Evolutionary conservation across 2,329 filamentous ascomycete species (phyloP).

Genomic region (Hymenotorrendiella dingleyae): DNA sequence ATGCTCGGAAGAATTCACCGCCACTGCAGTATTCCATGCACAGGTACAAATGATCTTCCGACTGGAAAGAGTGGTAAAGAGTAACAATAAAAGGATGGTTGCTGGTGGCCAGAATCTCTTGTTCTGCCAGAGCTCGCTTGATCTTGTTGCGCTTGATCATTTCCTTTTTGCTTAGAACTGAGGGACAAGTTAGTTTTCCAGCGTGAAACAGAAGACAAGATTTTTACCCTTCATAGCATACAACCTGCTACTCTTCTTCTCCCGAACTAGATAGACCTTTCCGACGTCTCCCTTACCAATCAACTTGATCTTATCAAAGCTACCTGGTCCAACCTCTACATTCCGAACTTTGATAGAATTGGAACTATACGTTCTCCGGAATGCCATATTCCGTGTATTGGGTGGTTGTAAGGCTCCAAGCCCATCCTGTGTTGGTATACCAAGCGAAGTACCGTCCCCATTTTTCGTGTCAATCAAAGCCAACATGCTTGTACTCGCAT

Average conservation of each 20-base stretch:
- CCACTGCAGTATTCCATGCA: conserved; percentile 99
- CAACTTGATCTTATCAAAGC: conserved; percentile 99
- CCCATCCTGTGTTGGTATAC: conserved; percentile 42
- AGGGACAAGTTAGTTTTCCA: conserved; percentile 23
- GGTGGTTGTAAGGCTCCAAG: conserved; percentile 60
- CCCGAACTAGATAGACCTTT: conserved; percentile 93
- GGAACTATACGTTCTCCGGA: conserved; percentile 93
- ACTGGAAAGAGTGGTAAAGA: conserved; percentile 97
- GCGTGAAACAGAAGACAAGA: conserved; percentile 13
- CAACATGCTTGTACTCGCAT: conserved; percentile 45
- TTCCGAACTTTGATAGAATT: conserved; percentile 98
- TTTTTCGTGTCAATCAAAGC: conserved; percentile 40
- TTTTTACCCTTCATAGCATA: conserved; percentile 99
- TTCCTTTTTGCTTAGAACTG: conserved; percentile 98
- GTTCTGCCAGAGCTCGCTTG: conserved; percentile 93
- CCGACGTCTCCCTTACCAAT: conserved; percentile 98
- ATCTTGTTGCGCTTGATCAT: conserved; percentile 99
- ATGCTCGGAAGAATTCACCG: conserved; percentile 93
- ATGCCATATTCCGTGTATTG: conserved; percentile 66
- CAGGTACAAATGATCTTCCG: conserved; percentile 96
- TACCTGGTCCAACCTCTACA: conserved; percentile 89
- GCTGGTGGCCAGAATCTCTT: conserved; percentile 96
- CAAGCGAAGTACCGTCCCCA: conserved; percentile 32
- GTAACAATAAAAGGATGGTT: conserved; percentile 99
- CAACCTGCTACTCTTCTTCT: conserved; percentile 92